Evolutionary conservation across 2,329 filamentous ascomycete genomes (phyloP), one percentile per base, ranked within the genome.

Genomic region (Colletotrichum acutatum): DNA sequence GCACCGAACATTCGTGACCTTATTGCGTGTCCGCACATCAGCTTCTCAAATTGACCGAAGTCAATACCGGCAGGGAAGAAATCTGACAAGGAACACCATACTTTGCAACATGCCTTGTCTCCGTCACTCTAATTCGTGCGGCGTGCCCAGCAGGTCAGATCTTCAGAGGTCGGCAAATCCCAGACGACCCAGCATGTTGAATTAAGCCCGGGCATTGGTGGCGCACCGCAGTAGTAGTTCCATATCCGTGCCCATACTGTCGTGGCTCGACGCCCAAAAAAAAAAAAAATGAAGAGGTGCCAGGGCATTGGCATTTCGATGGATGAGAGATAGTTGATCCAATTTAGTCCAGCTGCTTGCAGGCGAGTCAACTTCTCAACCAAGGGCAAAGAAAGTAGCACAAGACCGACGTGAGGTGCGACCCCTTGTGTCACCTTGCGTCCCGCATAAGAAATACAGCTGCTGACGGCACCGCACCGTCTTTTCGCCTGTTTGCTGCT

Each of bases 391-490:
- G 37, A 12, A 19, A 62, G 64, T 59, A 52, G 30, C 52, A 63
- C 60, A 54, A 58, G 30, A 30, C 37, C 59, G 52, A 26, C 53
- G 49, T 49, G 26, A 73, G 32, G 71, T 56, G 61, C 61, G 56
- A 61, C 57, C 56, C 56, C 60, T 54, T 28, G 67, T 71, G 59
- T 56, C 49, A 66, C 56, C 26, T 49, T 46, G 26, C 37, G 57
- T 37, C 32, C 24, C 54, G 30, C 59, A 60, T 46, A 46, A 60
- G 70, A 71, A 71, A 67, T 61, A 67, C 57, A 57, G 61, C 57
- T 61, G 68, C 68, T 66, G 67, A 67, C 62, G 61, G 68, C 67
- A 63, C 56, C 49, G 56, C 42, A 46, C 30, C 61, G 34, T 66
- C 34, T 26, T 16, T 8, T 30, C 54, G 32, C 24, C 66, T 60